phyloP scores from a whole-genome alignment of 495 filamentous ascomycete species.

The Lineolata rhizophorae region DNA sequence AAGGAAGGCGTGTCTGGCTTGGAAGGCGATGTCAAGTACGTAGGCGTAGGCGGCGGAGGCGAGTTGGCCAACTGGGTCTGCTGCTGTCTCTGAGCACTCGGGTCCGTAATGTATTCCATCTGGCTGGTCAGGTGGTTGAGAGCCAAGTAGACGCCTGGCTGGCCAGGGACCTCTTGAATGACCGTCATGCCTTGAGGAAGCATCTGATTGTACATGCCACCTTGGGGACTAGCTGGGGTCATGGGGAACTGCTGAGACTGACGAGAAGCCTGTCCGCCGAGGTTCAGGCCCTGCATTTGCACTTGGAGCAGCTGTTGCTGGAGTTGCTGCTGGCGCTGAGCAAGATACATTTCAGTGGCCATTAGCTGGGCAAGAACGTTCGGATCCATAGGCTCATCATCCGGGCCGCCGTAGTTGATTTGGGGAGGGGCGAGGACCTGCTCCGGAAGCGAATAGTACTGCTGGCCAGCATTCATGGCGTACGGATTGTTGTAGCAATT shows the following conservation, averaged over 20 bases:
- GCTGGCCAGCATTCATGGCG: slow-evolving; percentile 26
- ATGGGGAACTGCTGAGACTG: slow-evolving; percentile 19
- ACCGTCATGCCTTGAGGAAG: slow-evolving; percentile 52
- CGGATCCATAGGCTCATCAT: slow-evolving; percentile 53
- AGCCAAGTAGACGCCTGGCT: slow-evolving; percentile 55
- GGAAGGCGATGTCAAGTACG: slow-evolving; percentile 10
- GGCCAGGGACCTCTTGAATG: slow-evolving; percentile 41
- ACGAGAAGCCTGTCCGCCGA: slow-evolving; percentile 22
- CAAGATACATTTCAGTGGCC: slow-evolving; percentile 65
- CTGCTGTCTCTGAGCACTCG: slow-evolving; percentile 19
- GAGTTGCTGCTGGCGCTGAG: slow-evolving; percentile 71
- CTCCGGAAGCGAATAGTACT: slow-evolving; percentile 50
- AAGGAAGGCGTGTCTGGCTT: slow-evolving; percentile 25
- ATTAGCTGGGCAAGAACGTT: slow-evolving; percentile 63
- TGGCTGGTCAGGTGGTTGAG: slow-evolving; percentile 70
- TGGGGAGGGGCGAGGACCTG: slow-evolving; percentile 72
- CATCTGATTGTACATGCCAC: slow-evolving; percentile 43
- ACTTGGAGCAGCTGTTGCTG: slow-evolving; percentile 41
- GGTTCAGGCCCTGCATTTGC: slow-evolving; percentile 56
- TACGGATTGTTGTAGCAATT: no score
- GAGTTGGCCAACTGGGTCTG: slow-evolving; percentile 18
- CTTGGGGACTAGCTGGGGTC: slow-evolving; percentile 22
- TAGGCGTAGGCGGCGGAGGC: slow-evolving; percentile 16
- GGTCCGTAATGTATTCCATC: slow-evolving; percentile 49
- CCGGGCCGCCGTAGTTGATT: slow-evolving; percentile 40